Base-by-base conservation (phyloP, 2,329 filamentous ascomycete genomes). In the Dendryphion nanum region DNA sequence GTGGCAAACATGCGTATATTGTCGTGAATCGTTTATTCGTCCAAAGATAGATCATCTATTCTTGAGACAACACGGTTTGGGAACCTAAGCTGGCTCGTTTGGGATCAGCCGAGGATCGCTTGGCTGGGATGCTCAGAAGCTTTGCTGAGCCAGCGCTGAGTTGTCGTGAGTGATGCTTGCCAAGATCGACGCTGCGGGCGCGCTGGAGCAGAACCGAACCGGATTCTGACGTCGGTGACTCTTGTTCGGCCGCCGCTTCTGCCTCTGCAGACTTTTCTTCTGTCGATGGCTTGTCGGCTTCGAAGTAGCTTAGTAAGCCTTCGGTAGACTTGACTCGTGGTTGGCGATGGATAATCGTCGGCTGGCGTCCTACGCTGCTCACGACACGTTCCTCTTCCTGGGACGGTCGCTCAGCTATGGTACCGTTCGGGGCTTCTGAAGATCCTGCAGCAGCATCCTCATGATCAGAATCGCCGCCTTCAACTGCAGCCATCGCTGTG, bases 131-230 rank as follows among this genome's bases (percentile, higher is more conserved):
- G 34, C 89, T 82, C 34, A 93, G 69, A 35, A 91, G 66, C 64
- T 81, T 85, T 8, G 86, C 86, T 56, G 85, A 90, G 34, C 86
- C 86, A 30, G 85, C 84, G 55, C 85, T 90, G 55, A 89, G 82
- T 47, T 84, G 84, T 37, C 83, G 77, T 15, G 73, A 78, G 51
- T 90, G 85, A 7, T 76, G 73, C 53, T 74, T 79, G 41, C 79
- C 78, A 34, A 85, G 72, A 44, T 84, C 79, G 40, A 91, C 72
- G 63, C 85, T 91, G 35, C 75, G 82, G 18, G 88, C 86, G 50
- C 84, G 81, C 51, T 82, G 78, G 18, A 82, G 37, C 19, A 48
- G 39, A 16, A 50, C 42, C 14, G 59, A 48, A 49, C 64, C 51
- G 30, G 45, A 46, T n/a, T 64, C 51, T 24, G 53, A 58, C 13